Evolutionary conservation across 805 yeast genomes (phyloP), one percentile per base, ranked within the genome.

Genomic region (Starmerella stellata): DNA sequence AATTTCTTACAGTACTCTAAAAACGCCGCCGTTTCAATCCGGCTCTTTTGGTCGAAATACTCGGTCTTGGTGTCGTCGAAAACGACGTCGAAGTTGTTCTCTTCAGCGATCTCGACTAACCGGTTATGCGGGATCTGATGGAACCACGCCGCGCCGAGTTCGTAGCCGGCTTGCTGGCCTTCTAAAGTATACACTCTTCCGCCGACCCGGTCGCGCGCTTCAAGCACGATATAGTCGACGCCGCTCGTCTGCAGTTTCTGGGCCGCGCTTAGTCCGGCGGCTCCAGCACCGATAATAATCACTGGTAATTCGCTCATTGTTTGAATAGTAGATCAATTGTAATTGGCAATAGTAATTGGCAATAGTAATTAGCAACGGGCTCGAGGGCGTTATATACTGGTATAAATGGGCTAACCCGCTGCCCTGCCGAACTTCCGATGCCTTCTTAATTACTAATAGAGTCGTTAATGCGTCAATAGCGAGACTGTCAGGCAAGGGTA

Each of bases 211-310:
- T 46, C 52, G n/a, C 59, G 43, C 21, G 56, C 59, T 35, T 56
- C 60, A 14, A 49, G 39, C 5, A 56, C 36, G 3, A 54, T 33
- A 23, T 54, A 48, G 29, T 44, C 43, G 17, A 42, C 28, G 32
- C 52, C 51, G 3, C 35, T 36, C 27, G 33, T 39, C 21, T 45
- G 43, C 16, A 56, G 44, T 29, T 46, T 42, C 14, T 48, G 46
- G 3, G 60, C 58, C 24, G 58, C 57, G 32, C 53, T 37, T 16
- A 56, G 44, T 18, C 60, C 60, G 5, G 59, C 55, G 27, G 46
- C 42, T 16, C 60, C 60, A 15, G 56, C 60, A 9, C 60, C 60
- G 18, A 56, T 43, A 13, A 56, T 45, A 17, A 56, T 50, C 11
- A 47, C 41, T 5, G 43, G 33, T 9, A 19, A 11, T n/a, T n/a